These are phyloP conservation scores for Coelastrella sp. DNA, from an alignment of 139 green algal genomes.

Conservation along the genomic window DNA sequence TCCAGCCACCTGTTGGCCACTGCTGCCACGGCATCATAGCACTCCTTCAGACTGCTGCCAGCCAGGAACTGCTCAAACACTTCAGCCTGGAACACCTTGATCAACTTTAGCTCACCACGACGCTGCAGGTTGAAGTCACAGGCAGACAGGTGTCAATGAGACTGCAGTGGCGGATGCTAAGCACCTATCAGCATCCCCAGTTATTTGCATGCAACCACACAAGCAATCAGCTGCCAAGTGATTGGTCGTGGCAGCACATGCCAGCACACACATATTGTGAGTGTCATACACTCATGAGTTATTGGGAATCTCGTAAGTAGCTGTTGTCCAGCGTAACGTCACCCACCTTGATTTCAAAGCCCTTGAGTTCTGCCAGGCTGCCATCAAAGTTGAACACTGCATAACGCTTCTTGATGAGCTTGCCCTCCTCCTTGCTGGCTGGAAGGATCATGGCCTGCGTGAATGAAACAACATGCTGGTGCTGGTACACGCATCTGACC, in stretches of 20 bases:
- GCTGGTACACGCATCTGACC: no score
- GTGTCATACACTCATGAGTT: no score
- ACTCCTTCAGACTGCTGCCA: conserved; percentile 88
- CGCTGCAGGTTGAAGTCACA: conserved; percentile 88
- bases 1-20: conserved; percentile 98
- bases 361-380: conserved; percentile 95
- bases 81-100: conserved; percentile 98
- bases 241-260: background rate
- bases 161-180: background rate
- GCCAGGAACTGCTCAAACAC: conserved; percentile 97
- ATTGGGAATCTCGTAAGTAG: no score
- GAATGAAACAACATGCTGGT: no score
- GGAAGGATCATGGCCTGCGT: conserved; percentile 96
- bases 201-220: background rate
- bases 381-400: conserved; percentile 97
- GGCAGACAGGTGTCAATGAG: background rate
- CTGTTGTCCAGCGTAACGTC: background rate
- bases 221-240: background rate
- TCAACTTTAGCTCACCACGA: conserved; percentile 98
- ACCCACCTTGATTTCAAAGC: conserved; percentile 50
- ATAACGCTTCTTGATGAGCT: conserved; percentile 99
- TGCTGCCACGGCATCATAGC: conserved; percentile 91
- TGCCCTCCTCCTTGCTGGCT: conserved; percentile 97
- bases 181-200: background rate
- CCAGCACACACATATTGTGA: background rate